A percentile compares a stretch with the other conserved stretches of the same genome.
Evolutionary conservation across 169 alveolate genomes (phyloP).

Genomic region (Ichthyophthirius multifiliis): DNA sequence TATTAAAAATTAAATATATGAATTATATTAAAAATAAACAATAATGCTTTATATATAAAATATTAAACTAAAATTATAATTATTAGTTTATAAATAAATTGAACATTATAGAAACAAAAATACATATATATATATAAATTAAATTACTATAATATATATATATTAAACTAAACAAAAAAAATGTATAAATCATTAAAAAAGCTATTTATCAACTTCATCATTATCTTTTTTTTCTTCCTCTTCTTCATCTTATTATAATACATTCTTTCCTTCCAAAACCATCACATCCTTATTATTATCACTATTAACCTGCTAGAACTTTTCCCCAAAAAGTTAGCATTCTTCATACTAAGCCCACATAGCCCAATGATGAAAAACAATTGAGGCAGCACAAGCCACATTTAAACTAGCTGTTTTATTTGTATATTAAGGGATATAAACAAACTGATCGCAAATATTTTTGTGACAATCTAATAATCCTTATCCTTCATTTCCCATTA

Average conservation of each 20-base stretch:
- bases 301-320: too few relatives aligned
- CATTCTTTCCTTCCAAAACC: constrained; percentile 23
- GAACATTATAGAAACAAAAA: too few relatives aligned
- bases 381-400: constrained; percentile 90
- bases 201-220: background rate
- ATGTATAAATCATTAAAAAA: too few relatives aligned
- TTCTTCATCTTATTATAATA: constrained; percentile 18
- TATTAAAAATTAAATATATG: too few relatives aligned
- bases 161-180: too few relatives aligned
- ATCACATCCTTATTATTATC: constrained; percentile 27
- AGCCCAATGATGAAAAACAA: constrained; percentile 88
- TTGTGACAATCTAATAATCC: constrained; percentile 83
- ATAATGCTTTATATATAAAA: too few relatives aligned
- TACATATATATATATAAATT: too few relatives aligned
- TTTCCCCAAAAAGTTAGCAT: constrained; percentile 52
- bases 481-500: constrained; percentile 92
- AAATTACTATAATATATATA: too few relatives aligned
- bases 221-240: constrained; percentile 7
- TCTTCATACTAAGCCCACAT: constrained; percentile 77
- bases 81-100: too few relatives aligned
- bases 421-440: constrained; percentile 89
- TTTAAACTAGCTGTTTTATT: constrained; percentile 88
- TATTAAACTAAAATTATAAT: too few relatives aligned
- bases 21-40: too few relatives aligned
- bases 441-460: constrained; percentile 86